Evolutionary conservation across 768 basidiomycete species (phyloP), one percentile per base, ranked within the genome.

Genomic region (Lyophyllum shimeji): DNA sequence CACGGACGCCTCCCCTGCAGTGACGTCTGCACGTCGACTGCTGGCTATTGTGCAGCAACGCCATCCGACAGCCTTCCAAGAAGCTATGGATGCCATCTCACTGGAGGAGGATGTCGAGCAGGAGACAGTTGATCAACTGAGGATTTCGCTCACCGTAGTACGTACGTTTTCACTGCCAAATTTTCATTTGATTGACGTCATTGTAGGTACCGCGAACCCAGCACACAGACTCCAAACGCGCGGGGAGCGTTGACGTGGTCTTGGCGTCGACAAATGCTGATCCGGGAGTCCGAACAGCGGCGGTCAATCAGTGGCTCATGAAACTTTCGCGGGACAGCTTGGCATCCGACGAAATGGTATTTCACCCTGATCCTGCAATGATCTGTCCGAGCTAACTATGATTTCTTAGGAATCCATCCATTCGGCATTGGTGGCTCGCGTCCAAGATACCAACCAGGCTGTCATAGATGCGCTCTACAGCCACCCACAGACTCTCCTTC

Each of bases 381-480:
- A 55, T 44, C n/a, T 33, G 2, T 34, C 29, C 7, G 17, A 23
- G 34, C 48, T 61, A 52, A 67, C 23, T 6, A 8, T 49, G 45
- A 15, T 4, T 18, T 40, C 12, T 48, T 33, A 87, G 87, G 74
- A 79, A 55, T 78, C 86, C 2, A 70, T 88, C 18, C 76, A 75
- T n/a, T 77, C 82, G 1, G 85, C 88, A 0, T 71, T 98, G 4
- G 67, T 87, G 27, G 80, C 85, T 13, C 84, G 91, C 1, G 71
- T 92, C 3, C 79, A 85, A 48, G 94, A 96, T 61, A 76, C 79
- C 7, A 78, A 84, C 25, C 56, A 72, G 1, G 63, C 71, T 1
- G 88, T 97, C 24, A 68, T 95, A 12, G 77, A 86, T 44, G 81
- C 79, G 0, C 74, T 97, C 8, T 95, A 95, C 69, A 74, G 74